Percentiles rank a stretch among this genome's conserved stretches.
These are phyloP conservation scores for Dactylellina leptospora DNA, from an alignment of 2,329 filamentous ascomycete genomes.

Conservation along the genomic window DNA sequence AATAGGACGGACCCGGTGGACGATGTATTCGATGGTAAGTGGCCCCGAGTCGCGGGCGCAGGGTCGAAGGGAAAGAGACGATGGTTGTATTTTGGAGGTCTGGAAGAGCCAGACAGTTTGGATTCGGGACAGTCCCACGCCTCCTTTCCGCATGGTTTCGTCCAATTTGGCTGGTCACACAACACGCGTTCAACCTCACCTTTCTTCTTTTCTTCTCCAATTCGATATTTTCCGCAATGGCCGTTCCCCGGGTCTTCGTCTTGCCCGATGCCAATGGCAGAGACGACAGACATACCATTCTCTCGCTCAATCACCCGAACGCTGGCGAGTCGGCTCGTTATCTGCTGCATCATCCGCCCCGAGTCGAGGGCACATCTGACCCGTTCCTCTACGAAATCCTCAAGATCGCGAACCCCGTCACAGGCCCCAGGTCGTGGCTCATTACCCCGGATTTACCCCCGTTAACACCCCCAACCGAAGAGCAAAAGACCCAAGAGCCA, in stretches of 20 bases:
- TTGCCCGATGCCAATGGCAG: slow-evolving; percentile 64
- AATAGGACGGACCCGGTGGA: no score
- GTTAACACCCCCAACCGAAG: slow-evolving; percentile 1
- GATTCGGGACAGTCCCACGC: background rate
- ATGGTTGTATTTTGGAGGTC: background rate
- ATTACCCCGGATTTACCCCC: slow-evolving; percentile 59
- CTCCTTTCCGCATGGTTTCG: slow-evolving; percentile 16
- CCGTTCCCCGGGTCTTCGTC: slow-evolving; percentile 65
- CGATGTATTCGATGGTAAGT: no score
- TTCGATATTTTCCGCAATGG: no score
- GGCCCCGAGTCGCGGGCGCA: no score
- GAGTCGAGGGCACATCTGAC: background rate
- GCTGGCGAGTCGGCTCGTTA: slow-evolving; percentile 68
- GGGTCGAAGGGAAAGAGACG: no score
- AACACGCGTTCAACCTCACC: slow-evolving; percentile 29
- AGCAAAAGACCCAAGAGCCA: background rate
- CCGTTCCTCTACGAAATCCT: slow-evolving; percentile 70
- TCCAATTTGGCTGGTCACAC: slow-evolving; percentile 19
- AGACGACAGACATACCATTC: slow-evolving; percentile 65
- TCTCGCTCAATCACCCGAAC: slow-evolving; percentile 70
- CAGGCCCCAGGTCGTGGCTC: slow-evolving; percentile 71
- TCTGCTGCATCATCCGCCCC: slow-evolving; percentile 64
- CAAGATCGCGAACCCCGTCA: slow-evolving; percentile 66
- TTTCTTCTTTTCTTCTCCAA: no score
- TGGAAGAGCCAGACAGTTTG: background rate